Conservation (phyloP, 768 basidiomycete genomes). For the Gelatoporia subvermispora region DNA sequence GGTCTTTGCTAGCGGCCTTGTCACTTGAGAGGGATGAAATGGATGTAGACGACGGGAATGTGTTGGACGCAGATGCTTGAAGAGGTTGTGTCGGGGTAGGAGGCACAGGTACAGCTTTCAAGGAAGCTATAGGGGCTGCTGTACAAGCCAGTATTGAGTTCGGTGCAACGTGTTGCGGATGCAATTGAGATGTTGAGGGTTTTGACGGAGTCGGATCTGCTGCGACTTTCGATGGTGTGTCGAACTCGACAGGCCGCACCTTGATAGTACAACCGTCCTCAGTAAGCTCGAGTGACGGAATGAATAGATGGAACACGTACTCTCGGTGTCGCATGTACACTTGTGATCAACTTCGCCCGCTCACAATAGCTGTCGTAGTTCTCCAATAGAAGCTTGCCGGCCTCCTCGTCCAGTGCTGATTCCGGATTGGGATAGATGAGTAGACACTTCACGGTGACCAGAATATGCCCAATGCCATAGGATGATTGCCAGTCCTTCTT, state of each 20-base stretch:
- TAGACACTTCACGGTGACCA: conserved; percentile 91
- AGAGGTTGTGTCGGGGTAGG: conserved; percentile 35
- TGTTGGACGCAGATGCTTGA: conserved; percentile 33
- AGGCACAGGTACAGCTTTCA: conserved; percentile 28
- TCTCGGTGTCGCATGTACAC: conserved; percentile 85
- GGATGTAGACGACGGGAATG: conserved; percentile 36
- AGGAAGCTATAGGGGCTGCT: conserved; percentile 34
- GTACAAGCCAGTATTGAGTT: conserved; percentile 21
- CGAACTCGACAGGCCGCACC: conserved; percentile 62
- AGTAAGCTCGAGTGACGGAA: not conserved
- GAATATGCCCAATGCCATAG: conserved; percentile 87
- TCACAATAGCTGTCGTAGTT: conserved; percentile 85
- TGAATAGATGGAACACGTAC: conserved; percentile 27
- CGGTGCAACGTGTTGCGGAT: conserved; percentile 24
- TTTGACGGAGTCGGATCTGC: conserved; percentile 21
- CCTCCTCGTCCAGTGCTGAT: conserved; percentile 93
- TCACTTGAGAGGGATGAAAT: conserved; percentile 24
- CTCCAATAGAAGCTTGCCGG: conserved; percentile 86
- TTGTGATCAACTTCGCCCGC: conserved; percentile 84
- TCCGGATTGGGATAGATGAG: conserved; percentile 97
- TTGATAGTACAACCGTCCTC: conserved; percentile 4
- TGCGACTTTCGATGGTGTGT: conserved; percentile 32
- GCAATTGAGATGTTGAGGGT: conserved; percentile 22
- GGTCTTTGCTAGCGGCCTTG: conserved; percentile 41
- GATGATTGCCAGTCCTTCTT: conserved; percentile 96